phyloP scores from a whole-genome alignment of 495 filamentous ascomycete species.

The Platismatia glauca region DNA sequence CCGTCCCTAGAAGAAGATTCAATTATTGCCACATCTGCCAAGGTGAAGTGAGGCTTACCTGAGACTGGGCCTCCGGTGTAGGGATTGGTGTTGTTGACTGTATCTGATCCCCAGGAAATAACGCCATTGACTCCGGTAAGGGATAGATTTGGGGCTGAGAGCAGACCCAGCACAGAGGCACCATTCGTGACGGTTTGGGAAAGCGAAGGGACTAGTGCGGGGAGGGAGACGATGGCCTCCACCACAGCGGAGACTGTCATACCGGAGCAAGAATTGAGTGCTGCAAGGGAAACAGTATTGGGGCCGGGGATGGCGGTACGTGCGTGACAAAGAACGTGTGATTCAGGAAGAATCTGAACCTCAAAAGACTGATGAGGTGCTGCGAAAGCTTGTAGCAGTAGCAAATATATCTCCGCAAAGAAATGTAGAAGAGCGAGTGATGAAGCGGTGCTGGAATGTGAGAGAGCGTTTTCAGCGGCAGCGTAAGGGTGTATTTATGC shows the following conservation, averaged over 20 bases:
- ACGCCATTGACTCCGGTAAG: conserved; percentile 33
- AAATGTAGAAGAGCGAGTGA: background rate
- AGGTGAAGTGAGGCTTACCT: background rate
- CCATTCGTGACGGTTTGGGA: conserved; percentile 40
- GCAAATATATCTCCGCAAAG: background rate
- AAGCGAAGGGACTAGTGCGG: conserved; percentile 21
- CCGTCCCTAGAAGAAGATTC: background rate
- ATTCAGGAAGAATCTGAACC: too few species aligned
- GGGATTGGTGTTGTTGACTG: conserved; percentile 35
- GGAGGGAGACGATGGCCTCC: conserved; percentile 1
- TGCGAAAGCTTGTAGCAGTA: background rate
- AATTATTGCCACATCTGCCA: background rate
- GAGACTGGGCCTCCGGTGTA: conserved; percentile 24
- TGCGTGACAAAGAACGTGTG: too few species aligned
- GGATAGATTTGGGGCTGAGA: conserved; percentile 32
- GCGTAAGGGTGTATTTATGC: conserved; percentile 11
- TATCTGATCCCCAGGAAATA: conserved; percentile 42
- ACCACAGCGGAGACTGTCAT: conserved; percentile 6
- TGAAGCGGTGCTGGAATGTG: background rate
- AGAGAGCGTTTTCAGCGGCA: conserved; percentile 1
- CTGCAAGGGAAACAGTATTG: too few species aligned
- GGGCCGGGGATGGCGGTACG: too few species aligned
- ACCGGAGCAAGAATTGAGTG: too few species aligned
- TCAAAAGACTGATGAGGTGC: background rate
- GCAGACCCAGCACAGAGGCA: conserved; percentile 37